Base-by-base conservation (phyloP, 768 basidiomycete species). In the Panus rudis region DNA sequence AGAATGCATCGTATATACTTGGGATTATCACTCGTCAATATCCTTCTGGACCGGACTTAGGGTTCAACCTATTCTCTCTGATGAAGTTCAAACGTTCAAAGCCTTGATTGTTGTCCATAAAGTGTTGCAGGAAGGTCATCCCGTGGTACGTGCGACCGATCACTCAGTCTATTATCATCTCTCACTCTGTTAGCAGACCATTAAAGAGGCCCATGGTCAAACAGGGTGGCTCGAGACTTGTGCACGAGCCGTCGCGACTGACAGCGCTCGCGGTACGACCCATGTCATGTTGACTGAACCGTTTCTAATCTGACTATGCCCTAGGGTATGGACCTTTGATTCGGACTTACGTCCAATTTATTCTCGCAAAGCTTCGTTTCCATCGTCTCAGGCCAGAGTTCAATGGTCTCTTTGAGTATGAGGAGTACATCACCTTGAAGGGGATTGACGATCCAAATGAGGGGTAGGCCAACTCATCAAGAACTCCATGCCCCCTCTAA, bases 1-100 rank as follows among this genome's bases (percentile, higher is more conserved):
- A 98, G 94, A 97, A 70, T 91, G 88, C 56, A 97, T 99, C 61
- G 90, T 98, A 20, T 99, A 92, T 64, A 98, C 96, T 6, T 97
- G 93, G 93, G 96, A 99, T 63, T 98, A 98, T 58, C 93, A 97
- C 57, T 88, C 92, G 16, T 97, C 93, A 26, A 82, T 90, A 54
- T 93, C 93, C 5, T 97, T 98, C 62, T 99, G 96, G 96, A 92
- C 90, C 54, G 92, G 91, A 22, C 73, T 99, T 6, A 77, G 96
- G 23, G 96, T 98, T 2, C 94, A 97, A 51, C 96, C 96, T 31
- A 96, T 99, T 55, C 69, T 99, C 21, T 80, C 92, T 4, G 96
- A 99, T 63, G 96, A 99, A 69, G 80, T 98, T 0, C 92, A 96
- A 66, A 94, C 96, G 0, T 99, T 98, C 76, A 99, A 99, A 64